These are phyloP conservation scores for Heterobasidion parviporum DNA, from an alignment of 1,284 basidiomycete genomes.

Conservation along the genomic window DNA sequence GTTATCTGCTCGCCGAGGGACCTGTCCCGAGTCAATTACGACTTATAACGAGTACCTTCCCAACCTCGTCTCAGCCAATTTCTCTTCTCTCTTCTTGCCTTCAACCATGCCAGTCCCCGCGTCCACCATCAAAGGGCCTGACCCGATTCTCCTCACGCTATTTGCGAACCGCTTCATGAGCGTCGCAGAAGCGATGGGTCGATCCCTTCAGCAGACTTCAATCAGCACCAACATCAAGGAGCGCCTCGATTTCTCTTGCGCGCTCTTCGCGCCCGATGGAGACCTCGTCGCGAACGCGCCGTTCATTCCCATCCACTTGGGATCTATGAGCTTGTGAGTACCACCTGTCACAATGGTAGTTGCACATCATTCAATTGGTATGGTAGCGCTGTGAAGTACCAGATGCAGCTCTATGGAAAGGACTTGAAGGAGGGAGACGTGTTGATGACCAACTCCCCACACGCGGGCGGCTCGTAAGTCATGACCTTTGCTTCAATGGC, in stretches of 20 bases:
- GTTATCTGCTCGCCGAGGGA: no score
- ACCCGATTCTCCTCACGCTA: conserved; percentile 83
- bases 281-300: conserved; percentile 90
- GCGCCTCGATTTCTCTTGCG: conserved; percentile 84
- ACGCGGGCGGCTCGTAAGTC: conserved; percentile 77
- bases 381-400: conserved; percentile 81
- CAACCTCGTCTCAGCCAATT: no score
- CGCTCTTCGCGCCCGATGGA: conserved; percentile 85
- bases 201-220: conserved; percentile 82
- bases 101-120: not conserved
- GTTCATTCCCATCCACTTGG: conserved; percentile 75
- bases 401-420: conserved; percentile 69
- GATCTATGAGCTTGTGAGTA: conserved; percentile 78
- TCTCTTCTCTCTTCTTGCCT: not conserved
- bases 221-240: conserved; percentile 92
- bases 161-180: conserved; percentile 93
- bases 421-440: conserved; percentile 81
- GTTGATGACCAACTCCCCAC: conserved; percentile 84
- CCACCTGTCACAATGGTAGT: not conserved
- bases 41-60: no score
- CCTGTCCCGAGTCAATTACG: no score
- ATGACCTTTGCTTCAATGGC: not conserved
- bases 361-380: not conserved
- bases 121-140: conserved; percentile 37
- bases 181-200: conserved; percentile 89